Conservation (phyloP, 805 yeast genomes). For the Yamadazyma endophytica region DNA sequence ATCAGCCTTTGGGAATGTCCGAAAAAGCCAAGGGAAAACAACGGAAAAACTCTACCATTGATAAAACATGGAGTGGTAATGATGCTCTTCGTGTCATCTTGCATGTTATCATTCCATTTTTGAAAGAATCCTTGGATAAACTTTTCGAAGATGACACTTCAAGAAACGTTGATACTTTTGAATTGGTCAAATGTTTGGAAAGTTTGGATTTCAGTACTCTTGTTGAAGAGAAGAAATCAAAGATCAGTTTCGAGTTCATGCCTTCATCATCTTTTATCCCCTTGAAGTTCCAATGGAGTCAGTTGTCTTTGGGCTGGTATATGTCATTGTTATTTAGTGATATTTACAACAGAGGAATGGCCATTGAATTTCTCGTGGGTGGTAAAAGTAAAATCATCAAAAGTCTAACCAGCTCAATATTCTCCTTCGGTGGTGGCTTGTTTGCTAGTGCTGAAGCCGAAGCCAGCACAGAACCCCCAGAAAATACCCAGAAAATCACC, state of each 20-base stretch:
- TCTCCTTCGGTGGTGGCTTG: constrained; percentile 33
- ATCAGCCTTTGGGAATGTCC: constrained; percentile 60
- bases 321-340: constrained; percentile 59
- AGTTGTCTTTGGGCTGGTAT: constrained; percentile 71
- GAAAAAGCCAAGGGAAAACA: constrained; percentile 49
- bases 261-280: constrained; percentile 39
- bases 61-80: constrained; percentile 54
- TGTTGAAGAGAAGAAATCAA: constrained; percentile 16
- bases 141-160: constrained; percentile 19
- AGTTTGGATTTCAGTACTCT: constrained; percentile 24
- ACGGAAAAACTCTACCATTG: constrained; percentile 46
- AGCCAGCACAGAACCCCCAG: constrained; percentile 9
- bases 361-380: constrained; percentile 16
- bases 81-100: constrained; percentile 43
- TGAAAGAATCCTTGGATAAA: constrained; percentile 24
- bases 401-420: constrained; percentile 32
- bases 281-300: constrained; percentile 60
- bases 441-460: constrained; percentile 3
- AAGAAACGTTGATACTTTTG: constrained; percentile 18
- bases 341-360: constrained; percentile 35
- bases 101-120: constrained; percentile 34
- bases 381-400: constrained; percentile 32
- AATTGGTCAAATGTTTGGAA: constrained; percentile 40
- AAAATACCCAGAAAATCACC: constrained; percentile 19
- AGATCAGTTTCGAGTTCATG: constrained; percentile 40